Base-by-base conservation (phyloP, 2,329 filamentous ascomycete species). In the Bisporella sp. region DNA sequence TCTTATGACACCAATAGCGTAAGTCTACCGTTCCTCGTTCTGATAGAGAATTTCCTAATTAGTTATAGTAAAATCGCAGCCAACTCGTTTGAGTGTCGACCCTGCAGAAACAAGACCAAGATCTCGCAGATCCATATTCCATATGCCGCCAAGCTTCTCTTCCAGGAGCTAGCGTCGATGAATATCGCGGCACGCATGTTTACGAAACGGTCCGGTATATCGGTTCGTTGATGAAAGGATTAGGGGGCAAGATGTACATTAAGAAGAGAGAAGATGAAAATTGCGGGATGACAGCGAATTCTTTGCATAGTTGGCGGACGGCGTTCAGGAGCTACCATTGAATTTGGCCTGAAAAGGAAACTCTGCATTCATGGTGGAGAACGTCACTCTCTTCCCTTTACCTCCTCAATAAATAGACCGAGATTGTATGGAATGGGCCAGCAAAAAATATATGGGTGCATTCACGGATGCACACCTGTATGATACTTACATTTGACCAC, bases 161-260 rank as follows among this genome's bases (percentile, higher is more conserved):
- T 99, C 84, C 93, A 99, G 74, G 93, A 99, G 74, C 75, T 99
- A 60, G 89, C 91, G 66, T 85, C 90, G 46, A 99, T 99, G 93
- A 97, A 97, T 70, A 97, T 99, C 69, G 92, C 93, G 8, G 86
- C 92, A 32, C 85, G 93, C 68, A 92, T 99, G 90, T 99, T 95
- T 68, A 97, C 92, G 39, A 87, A 88, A 67, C 75, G 87, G 52
- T 89, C 85, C 12, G 87, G 86, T 49, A 82, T 88, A 51, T 83
- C 82, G 41, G 81, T 89, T 57, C 79, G 86, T 57, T 86, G 70
- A 71, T 35, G 11, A 21, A 21, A 21, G 21, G 21, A 21, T 21
- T 21, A 21, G 21, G 21, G 21, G 21, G 21, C 21, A 21, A 21
- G 21, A 21, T 41, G 45, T 31, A 48, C 29, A 39, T 55, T 56